phyloP scores from a whole-genome alignment of 441 rosid genomes.

The Mallotus repandus region DNA sequence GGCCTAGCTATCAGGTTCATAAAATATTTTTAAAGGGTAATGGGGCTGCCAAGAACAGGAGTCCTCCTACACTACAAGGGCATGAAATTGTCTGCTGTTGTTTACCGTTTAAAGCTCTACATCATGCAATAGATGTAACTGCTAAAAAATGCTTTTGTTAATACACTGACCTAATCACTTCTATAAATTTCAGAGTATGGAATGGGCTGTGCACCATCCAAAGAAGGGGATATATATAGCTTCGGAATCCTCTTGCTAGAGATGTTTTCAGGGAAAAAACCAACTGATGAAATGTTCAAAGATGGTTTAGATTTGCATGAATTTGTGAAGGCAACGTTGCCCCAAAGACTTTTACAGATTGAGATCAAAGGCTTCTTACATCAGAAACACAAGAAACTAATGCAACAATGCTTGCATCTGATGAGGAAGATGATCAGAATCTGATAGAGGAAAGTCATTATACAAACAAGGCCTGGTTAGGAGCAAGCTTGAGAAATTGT shows the following conservation, averaged over 20 bases:
- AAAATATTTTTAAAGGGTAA: too few species aligned
- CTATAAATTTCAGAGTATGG: conserved; percentile 16
- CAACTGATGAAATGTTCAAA: conserved; percentile 19
- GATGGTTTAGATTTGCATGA: not conserved
- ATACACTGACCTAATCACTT: not conserved
- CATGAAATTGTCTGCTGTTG: too few species aligned
- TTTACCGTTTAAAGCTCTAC: too few species aligned
- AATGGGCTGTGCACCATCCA: conserved; percentile 12
- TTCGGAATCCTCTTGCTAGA: conserved; percentile 20
- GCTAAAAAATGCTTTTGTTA: not conserved
- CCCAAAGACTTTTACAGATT: not conserved
- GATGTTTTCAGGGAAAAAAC: conserved; percentile 20
- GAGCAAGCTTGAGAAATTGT: not conserved
- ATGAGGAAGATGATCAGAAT: not conserved
- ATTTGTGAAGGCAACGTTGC: conserved; percentile 6
- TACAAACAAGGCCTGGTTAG: not conserved
- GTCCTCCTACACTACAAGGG: too few species aligned
- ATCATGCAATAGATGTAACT: not conserved
- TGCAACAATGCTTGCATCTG: not conserved
- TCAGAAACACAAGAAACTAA: not conserved
- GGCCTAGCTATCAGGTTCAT: too few species aligned
- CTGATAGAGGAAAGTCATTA: conserved; percentile 3
- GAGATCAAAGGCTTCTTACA: not conserved
- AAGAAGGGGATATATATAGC: conserved; percentile 16
- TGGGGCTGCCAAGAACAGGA: too few species aligned